These are phyloP conservation scores for Diaporthe humulicola DNA, from an alignment of 2,329 filamentous ascomycete species.

Conservation along the genomic window DNA sequence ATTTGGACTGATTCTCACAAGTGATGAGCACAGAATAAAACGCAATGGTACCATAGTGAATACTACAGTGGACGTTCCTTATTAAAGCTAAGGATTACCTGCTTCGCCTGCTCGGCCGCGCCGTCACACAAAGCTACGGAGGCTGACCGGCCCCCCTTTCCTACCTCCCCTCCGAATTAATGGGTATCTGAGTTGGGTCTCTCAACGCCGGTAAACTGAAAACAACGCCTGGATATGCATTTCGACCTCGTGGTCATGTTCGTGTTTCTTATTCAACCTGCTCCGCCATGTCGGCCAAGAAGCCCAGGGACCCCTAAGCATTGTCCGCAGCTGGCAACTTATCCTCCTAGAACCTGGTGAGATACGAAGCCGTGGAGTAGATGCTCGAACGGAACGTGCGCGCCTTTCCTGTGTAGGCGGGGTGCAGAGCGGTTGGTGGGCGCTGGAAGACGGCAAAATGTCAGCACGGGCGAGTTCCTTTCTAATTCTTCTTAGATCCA, in stretches of 20 bases:
- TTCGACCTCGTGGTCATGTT: conserved; percentile 1
- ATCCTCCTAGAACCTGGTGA: conserved; percentile 59
- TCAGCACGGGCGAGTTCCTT: conserved; percentile 20
- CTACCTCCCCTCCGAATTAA: conserved; percentile 5
- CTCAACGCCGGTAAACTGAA: conserved; percentile 23
- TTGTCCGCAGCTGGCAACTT: background rate
- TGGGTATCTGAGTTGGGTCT: conserved; percentile 22
- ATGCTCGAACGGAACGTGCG: conserved; percentile 40
- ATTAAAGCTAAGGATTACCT: conserved; percentile 24
- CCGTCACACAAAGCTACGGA: background rate
- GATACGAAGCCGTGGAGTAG: conserved; percentile 64
- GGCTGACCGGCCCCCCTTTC: background rate
- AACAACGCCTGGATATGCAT: conserved; percentile 22
- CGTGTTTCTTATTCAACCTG: background rate
- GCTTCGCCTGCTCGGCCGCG: background rate
- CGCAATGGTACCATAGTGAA: background rate
- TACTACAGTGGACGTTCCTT: conserved; percentile 1
- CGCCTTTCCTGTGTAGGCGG: conserved; percentile 59
- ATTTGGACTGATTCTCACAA: background rate
- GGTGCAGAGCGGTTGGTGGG: conserved; percentile 71
- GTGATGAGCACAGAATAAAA: background rate
- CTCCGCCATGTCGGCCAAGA: background rate
- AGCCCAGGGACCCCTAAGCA: background rate
- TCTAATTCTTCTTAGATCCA: background rate
- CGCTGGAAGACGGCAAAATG: conserved; percentile 49